Percentiles rank a stretch among this genome's conserved stretches.
phyloP scores from a whole-genome alignment of 345 rosid species.

The Reutealis trisperma region DNA sequence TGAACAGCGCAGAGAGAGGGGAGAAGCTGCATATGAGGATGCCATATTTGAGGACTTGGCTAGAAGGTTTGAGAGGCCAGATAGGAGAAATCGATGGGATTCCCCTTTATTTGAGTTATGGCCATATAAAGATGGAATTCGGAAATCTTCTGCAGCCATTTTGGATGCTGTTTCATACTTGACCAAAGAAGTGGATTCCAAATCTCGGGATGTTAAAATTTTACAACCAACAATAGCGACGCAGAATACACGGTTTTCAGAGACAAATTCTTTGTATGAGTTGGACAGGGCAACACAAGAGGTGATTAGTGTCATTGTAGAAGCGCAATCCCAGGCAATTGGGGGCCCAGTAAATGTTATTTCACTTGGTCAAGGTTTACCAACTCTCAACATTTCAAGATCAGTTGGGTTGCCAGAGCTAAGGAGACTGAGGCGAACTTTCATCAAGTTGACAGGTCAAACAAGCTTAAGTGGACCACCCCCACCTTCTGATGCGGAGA shows the following conservation, averaged over 20 bases:
- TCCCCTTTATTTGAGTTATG: conserved; percentile 83
- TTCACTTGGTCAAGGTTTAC: conserved; percentile 58
- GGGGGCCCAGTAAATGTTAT: conserved; percentile 72
- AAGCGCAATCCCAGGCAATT: conserved; percentile 68
- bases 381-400: conserved; percentile 57
- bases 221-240: conserved; percentile 97
- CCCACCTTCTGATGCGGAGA: conserved; percentile 80
- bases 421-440: conserved; percentile 78
- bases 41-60: conserved; percentile 72
- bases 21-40: conserved; percentile 61
- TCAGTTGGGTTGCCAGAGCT: conserved; percentile 87
- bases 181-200: conserved; percentile 74
- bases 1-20: conserved; percentile 60
- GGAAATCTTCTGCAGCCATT: conserved; percentile 61
- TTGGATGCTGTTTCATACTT: conserved; percentile 73
- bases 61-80: conserved; percentile 90
- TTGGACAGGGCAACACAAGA: conserved; percentile 89
- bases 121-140: conserved; percentile 58
- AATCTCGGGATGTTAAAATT: conserved; percentile 66
- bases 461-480: conserved; percentile 87
- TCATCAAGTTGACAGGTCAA: conserved; percentile 83
- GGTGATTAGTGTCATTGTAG: conserved; percentile 67
- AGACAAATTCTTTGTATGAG: conserved; percentile 83
- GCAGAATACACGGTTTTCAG: conserved; percentile 62
- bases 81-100: conserved; percentile 93